Percentiles rank a stretch among this genome's conserved stretches.
These are phyloP conservation scores for Grosmannia clavigera DNA, from an alignment of 2,329 filamentous ascomycete genomes.

Conservation along the genomic window DNA sequence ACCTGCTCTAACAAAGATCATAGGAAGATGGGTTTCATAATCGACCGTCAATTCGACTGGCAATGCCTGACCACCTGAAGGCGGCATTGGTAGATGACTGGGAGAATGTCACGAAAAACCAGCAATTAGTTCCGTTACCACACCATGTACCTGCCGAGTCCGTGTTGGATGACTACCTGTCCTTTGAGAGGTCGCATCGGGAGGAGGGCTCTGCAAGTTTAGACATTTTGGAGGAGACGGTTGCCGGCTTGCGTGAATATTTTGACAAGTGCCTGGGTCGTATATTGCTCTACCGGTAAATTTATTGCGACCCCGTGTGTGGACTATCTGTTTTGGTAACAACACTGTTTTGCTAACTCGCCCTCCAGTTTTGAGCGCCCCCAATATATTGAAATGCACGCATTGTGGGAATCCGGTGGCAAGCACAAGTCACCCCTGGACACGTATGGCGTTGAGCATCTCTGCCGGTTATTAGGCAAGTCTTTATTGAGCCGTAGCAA, in stretches of 20 bases:
- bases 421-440: slow-evolving; percentile 60
- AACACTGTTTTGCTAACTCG: not conserved
- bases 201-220: slow-evolving; percentile 55
- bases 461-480: slow-evolving; percentile 78
- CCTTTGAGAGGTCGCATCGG: slow-evolving; percentile 55
- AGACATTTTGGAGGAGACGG: slow-evolving; percentile 82
- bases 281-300: slow-evolving; percentile 68
- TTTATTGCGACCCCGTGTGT: not conserved
- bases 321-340: not conserved
- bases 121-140: slow-evolving; percentile 77
- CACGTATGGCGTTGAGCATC: slow-evolving; percentile 85
- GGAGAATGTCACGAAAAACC: slow-evolving; percentile 96
- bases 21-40: slow-evolving; percentile 83
- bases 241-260: slow-evolving; percentile 79
- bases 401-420: slow-evolving; percentile 45
- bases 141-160: slow-evolving; percentile 60
- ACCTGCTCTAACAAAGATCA: not conserved
- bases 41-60: slow-evolving; percentile 74
- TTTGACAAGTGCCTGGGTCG: slow-evolving; percentile 85
- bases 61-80: slow-evolving; percentile 82
- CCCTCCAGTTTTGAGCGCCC: slow-evolving; percentile 65
- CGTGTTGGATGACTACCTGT: slow-evolving; percentile 72
- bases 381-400: slow-evolving; percentile 70
- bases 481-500: slow-evolving; percentile 4
- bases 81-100: slow-evolving; percentile 92